phyloP scores from a whole-genome alignment of 2,329 filamentous ascomycete species.

The Sporothrix sp. region DNA sequence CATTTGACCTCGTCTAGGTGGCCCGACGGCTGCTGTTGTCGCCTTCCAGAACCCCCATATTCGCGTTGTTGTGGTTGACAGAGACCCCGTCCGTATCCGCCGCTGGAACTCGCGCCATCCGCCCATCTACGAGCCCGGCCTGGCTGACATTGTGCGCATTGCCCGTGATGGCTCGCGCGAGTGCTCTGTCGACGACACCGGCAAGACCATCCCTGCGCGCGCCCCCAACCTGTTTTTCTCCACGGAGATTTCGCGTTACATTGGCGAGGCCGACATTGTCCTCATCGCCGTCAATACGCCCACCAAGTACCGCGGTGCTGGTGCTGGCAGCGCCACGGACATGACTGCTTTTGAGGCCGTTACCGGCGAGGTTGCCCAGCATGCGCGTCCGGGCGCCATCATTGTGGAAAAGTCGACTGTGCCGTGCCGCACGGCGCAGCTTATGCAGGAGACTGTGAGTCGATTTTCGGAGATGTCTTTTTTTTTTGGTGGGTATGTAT shows the following conservation, averaged over 20 bases:
- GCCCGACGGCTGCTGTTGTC: constrained; percentile 65
- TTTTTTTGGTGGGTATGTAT: not conserved
- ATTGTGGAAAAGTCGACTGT: constrained; percentile 78
- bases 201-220: constrained; percentile 31
- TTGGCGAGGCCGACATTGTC: constrained; percentile 61
- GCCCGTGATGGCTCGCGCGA: constrained; percentile 48
- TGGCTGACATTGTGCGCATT: constrained; percentile 57
- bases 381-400: constrained; percentile 57
- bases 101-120: constrained; percentile 65
- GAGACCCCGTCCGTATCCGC: constrained; percentile 53
- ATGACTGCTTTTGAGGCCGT: constrained; percentile 64
- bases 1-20: constrained; percentile 46
- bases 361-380: constrained; percentile 54
- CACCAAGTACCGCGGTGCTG: constrained; percentile 60
- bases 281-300: constrained; percentile 73
- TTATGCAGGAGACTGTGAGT: constrained; percentile 56
- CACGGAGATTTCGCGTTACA: constrained; percentile 51
- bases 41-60: constrained; percentile 64
- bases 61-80: constrained; percentile 65
- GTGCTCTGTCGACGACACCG: constrained; percentile 31
- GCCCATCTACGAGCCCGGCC: constrained; percentile 66
- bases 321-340: constrained; percentile 62
- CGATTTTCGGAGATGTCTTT: not conserved
- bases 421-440: constrained; percentile 62
- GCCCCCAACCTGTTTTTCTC: constrained; percentile 64